Base-by-base conservation (phyloP, 164 flowering plant genomes). In the Vitis rotundifolia region DNA sequence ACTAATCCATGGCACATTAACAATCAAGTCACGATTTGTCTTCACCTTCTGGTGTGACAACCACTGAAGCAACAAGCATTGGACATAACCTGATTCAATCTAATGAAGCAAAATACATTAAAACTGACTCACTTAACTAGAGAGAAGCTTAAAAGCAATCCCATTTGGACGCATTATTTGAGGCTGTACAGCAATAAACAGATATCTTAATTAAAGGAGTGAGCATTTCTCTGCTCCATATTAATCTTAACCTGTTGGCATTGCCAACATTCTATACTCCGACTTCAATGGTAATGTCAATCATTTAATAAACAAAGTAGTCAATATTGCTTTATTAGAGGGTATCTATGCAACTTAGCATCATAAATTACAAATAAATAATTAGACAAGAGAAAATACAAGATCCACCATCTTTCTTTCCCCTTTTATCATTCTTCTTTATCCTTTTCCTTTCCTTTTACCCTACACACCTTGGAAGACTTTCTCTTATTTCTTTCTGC, bases 371-470 rank as follows among this genome's bases (percentile, higher is more conserved):
- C 19, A 59, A 59, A 59, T 59, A 59, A 59, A 26, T 22, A 48
- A 47, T 48, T 44, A 16, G 11, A 15, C 14, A 62, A 10, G 26
- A 31, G 1, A 47, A 12, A 62, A 47, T 13, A 15, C 5, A 44
- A 56, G 37, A 11, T 16, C 28, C 61, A 9, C 26, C 28, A 59
- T 22, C 18, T 59, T 59, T 59, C 31, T 11, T 13, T 12, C 56
- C 16, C 56, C 56, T 26, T 26, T 5, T 37, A 8, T 26, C 13
- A 6, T 11, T 26, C 28, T 11, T 22, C 5, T 26, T 14, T 37
- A 14, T 28, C 26, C 61, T 59, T 59, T 59, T 59, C 61, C 2
- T 59, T 59, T 26, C 61, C 15, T 59, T 7, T 59, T 59, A 59
- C n/a, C 29, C 61, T 59, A 10, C 14, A 18, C 16, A 58, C 29